These are phyloP conservation scores for Russula earlei DNA, from an alignment of 768 basidiomycete species.

Conservation along the genomic window DNA sequence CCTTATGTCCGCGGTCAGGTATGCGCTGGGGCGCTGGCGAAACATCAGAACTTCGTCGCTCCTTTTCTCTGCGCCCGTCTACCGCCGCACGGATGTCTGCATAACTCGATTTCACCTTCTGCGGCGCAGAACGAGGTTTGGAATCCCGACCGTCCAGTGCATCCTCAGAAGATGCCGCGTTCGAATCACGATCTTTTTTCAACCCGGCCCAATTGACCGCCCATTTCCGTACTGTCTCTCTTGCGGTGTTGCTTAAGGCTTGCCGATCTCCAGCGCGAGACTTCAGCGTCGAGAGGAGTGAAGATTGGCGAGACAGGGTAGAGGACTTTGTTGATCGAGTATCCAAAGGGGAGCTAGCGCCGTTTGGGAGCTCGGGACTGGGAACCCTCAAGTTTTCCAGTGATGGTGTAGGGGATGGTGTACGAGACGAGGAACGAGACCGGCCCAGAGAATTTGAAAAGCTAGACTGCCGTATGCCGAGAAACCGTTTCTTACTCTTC, in stretches of 20 bases:
- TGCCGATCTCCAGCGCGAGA: slow-evolving; percentile 76
- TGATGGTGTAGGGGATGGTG: slow-evolving; percentile 9
- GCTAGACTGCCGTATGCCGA: slow-evolving; percentile 7
- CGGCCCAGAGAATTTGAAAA: slow-evolving; percentile 6
- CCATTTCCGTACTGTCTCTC: slow-evolving; percentile 90
- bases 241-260: slow-evolving; percentile 73
- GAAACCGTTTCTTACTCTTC: slow-evolving; percentile 15
- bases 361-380: background rate
- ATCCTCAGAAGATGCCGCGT: slow-evolving; percentile 17
- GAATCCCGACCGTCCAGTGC: slow-evolving; percentile 9
- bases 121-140: background rate
- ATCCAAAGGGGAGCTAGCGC: background rate
- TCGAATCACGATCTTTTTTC: slow-evolving; percentile 40
- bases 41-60: slow-evolving; percentile 19
- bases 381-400: slow-evolving; percentile 1
- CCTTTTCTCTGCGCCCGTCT: slow-evolving; percentile 44
- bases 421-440: slow-evolving; percentile 14
- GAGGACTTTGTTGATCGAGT: background rate
- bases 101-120: slow-evolving; percentile 42
- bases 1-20: slow-evolving; percentile 25
- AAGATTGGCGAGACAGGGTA: background rate
- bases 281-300: slow-evolving; percentile 65
- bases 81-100: slow-evolving; percentile 73
- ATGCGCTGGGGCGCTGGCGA: slow-evolving; percentile 30
- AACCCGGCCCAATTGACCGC: slow-evolving; percentile 68